Conservation (phyloP, 345 rosid species). For the Dovyalis caffra region DNA sequence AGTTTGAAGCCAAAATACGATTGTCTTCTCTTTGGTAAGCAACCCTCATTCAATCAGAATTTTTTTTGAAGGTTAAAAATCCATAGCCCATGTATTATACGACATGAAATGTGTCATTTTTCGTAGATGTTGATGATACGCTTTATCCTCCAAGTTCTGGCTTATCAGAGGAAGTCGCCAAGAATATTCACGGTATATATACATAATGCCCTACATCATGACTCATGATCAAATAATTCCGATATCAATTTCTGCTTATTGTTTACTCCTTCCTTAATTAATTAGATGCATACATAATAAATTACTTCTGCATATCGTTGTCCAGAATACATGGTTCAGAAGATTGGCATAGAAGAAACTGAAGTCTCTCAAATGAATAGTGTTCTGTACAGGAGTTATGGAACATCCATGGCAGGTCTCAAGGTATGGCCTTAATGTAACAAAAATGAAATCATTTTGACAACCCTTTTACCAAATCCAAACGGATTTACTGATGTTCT, state of each 20-base stretch:
- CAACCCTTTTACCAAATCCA: not conserved
- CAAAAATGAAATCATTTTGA: not conserved
- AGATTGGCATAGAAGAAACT: slow-evolving; percentile 13
- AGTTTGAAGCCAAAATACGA: slow-evolving; percentile 43
- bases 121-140: slow-evolving; percentile 86
- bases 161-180: slow-evolving; percentile 48
- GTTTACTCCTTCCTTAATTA: not conserved
- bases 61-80: not conserved
- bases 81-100: not conserved
- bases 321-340: slow-evolving; percentile 22
- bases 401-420: slow-evolving; percentile 28
- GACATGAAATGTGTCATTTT: not conserved
- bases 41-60: not conserved
- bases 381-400: slow-evolving; percentile 19
- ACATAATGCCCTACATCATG: not conserved
- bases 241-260: not conserved
- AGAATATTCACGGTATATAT: slow-evolving; percentile 60
- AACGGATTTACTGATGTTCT: not conserved
- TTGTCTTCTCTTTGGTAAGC: slow-evolving; percentile 78
- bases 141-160: slow-evolving; percentile 80
- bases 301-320: not conserved
- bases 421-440: slow-evolving; percentile 4
- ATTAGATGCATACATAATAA: not conserved
- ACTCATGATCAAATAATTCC: not conserved
- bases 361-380: slow-evolving; percentile 6